These are phyloP conservation scores for Stylonectria norvegica DNA, from an alignment of 2,329 filamentous ascomycete genomes.

Conservation along the genomic window DNA sequence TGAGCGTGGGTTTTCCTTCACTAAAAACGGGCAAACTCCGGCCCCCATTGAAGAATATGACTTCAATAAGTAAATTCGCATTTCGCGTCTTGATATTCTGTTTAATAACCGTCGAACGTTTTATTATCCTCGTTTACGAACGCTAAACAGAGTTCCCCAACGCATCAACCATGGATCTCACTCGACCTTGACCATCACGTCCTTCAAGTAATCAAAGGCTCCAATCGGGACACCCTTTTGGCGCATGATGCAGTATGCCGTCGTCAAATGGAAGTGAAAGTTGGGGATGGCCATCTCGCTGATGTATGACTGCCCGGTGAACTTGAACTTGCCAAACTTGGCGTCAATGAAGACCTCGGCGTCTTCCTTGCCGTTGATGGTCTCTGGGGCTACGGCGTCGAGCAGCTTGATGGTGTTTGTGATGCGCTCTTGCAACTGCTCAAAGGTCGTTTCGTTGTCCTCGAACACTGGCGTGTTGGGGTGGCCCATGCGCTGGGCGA, in stretches of 20 bases:
- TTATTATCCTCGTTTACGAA: too few relatives aligned
- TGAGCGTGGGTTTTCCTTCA: slow-evolving; percentile 14
- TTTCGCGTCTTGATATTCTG: too few relatives aligned
- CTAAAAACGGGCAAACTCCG: slow-evolving; percentile 23
- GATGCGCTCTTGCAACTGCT: slow-evolving; percentile 29
- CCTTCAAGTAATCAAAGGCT: slow-evolving; percentile 50
- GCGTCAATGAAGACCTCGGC: slow-evolving; percentile 24
- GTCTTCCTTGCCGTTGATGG: slow-evolving; percentile 22
- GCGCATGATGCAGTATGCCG: slow-evolving; percentile 55
- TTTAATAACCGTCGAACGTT: too few relatives aligned
- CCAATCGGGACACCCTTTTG: slow-evolving; percentile 55
- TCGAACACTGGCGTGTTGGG: slow-evolving; percentile 15
- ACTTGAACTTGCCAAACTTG: slow-evolving; percentile 24
- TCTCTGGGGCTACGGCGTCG: slow-evolving; percentile 24
- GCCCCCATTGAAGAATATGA: slow-evolving; percentile 26
- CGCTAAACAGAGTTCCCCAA: not conserved
- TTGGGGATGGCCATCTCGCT: slow-evolving; percentile 49
- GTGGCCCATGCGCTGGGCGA: slow-evolving; percentile 16
- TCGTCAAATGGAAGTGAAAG: slow-evolving; percentile 58
- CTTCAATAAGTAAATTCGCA: too few relatives aligned
- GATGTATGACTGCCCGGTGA: slow-evolving; percentile 40
- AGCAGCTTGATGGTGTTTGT: slow-evolving; percentile 26
- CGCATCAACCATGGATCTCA: too few relatives aligned
- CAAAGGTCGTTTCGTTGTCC: slow-evolving; percentile 28
- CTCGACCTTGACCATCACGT: slow-evolving; percentile 23